A percentile compares a stretch with the other conserved stretches of the same genome.
phyloP scores from a whole-genome alignment of 768 basidiomycete genomes.

The Macrolepiota albuminosa region DNA sequence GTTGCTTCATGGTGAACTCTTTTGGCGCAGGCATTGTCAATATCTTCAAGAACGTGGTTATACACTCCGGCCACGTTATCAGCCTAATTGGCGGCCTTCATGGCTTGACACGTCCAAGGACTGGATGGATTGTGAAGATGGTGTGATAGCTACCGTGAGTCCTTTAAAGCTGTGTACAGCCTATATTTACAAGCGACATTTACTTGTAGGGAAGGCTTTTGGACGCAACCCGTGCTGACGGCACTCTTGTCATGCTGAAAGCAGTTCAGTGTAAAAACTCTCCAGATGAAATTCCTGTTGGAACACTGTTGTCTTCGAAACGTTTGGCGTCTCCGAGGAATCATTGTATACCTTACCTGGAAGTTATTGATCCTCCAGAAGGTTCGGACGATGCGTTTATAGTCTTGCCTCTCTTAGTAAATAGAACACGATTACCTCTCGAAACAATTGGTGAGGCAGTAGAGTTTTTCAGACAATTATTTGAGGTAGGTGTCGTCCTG shows the following conservation, averaged over 20 bases:
- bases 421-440: not conserved
- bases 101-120: not conserved
- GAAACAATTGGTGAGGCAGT: conserved; percentile 3
- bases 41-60: conserved; percentile 5
- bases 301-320: not conserved
- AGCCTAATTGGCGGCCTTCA: conserved; percentile 5
- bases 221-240: not conserved
- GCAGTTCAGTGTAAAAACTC: not conserved
- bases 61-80: conserved; percentile 8
- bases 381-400: conserved; percentile 8
- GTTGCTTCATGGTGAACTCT: not conserved
- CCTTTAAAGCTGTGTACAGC: not conserved
- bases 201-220: not conserved
- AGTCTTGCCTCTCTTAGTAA: not conserved
- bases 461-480: conserved; percentile 2
- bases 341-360: conserved; percentile 26
- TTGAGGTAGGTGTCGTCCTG: conserved; percentile 17
- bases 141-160: not conserved
- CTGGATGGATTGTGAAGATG: conserved; percentile 2
- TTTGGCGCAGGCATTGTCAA: conserved; percentile 8
- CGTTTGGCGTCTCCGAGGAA: conserved; percentile 18
- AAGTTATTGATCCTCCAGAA: conserved; percentile 14
- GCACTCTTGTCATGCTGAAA: not conserved
- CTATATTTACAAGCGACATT: not conserved
- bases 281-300: not conserved